Evolutionary conservation across 1,139 yeast species (phyloP).

Genomic region (Hyphopichia wangnamkhiaoensis): DNA sequence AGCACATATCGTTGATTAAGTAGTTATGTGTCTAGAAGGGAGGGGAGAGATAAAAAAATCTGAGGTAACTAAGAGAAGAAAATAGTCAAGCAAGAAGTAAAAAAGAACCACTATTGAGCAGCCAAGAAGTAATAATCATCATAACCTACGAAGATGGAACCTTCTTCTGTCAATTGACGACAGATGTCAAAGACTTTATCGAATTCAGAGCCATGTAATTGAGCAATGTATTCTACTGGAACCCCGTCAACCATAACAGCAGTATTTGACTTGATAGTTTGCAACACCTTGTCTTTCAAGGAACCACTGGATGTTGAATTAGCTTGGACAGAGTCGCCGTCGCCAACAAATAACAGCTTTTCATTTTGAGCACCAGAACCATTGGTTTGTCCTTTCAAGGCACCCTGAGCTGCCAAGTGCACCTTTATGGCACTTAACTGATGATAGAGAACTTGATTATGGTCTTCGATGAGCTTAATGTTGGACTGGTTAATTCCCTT

Average conservation of each 20-base stretch:
- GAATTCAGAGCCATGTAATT: slow-evolving; percentile 50
- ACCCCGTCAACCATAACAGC: slow-evolving; percentile 70
- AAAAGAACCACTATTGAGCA: no score
- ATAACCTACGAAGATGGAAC: slow-evolving; percentile 65
- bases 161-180: slow-evolving; percentile 59
- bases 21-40: no score
- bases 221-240: slow-evolving; percentile 61
- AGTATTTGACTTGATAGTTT: not conserved
- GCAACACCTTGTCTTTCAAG: not conserved
- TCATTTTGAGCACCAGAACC: slow-evolving; percentile 3
- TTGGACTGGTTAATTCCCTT: slow-evolving; percentile 66
- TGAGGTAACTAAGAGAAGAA: no score
- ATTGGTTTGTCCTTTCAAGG: slow-evolving; percentile 8
- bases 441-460: slow-evolving; percentile 77
- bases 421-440: slow-evolving; percentile 68
- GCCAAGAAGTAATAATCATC: no score
- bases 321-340: slow-evolving; percentile 4
- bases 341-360: slow-evolving; percentile 10
- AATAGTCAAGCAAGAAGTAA: no score
- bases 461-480: slow-evolving; percentile 62
- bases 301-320: slow-evolving; percentile 15
- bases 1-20: no score
- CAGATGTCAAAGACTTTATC: slow-evolving; percentile 52
- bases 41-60: no score
- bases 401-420: slow-evolving; percentile 57